A percentile compares a stretch with the other conserved stretches of the same genome.
Conservation (phyloP, 1,139 yeast genomes). For the Geotrichum siamense region DNA sequence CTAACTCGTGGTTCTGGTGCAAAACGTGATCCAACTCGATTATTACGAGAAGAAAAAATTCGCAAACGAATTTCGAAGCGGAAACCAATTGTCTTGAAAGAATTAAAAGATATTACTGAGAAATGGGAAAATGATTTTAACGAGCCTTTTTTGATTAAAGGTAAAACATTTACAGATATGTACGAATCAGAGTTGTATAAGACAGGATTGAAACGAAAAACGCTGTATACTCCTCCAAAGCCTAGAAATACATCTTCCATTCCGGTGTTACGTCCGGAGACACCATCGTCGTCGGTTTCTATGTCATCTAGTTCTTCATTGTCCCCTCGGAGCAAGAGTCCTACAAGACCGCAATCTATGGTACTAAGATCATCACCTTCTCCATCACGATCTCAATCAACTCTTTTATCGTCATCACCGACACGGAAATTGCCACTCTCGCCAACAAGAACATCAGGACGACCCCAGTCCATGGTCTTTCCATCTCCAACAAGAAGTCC, state of each 20-base stretch:
- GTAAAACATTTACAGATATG: conserved; percentile 7
- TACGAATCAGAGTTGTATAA: conserved; percentile 9
- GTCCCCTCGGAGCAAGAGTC: conserved; percentile 1
- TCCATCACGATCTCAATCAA: not conserved
- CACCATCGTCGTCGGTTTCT: not conserved
- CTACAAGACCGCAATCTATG: conserved; percentile 1
- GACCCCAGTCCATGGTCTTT: not conserved
- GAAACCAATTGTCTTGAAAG: conserved; percentile 56
- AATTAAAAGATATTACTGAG: conserved; percentile 43
- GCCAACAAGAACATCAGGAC: not conserved
- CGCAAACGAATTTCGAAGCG: conserved; percentile 59
- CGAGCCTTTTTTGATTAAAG: conserved; percentile 11
- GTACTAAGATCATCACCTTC: not conserved
- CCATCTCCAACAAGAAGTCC: not conserved
- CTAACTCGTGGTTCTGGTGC: conserved; percentile 49
- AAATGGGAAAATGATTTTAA: conserved; percentile 33
- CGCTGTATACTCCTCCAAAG: conserved; percentile 8
- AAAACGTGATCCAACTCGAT: conserved; percentile 50
- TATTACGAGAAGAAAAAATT: conserved; percentile 71
- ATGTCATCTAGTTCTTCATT: not conserved
- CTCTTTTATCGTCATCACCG: not conserved
- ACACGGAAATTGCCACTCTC: not conserved
- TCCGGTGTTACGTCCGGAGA: not conserved
- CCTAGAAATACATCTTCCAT: conserved; percentile 5
- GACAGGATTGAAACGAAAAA: conserved; percentile 8